Conservation (phyloP, 139 green algal genomes). For the Chlorella sp. region DNA sequence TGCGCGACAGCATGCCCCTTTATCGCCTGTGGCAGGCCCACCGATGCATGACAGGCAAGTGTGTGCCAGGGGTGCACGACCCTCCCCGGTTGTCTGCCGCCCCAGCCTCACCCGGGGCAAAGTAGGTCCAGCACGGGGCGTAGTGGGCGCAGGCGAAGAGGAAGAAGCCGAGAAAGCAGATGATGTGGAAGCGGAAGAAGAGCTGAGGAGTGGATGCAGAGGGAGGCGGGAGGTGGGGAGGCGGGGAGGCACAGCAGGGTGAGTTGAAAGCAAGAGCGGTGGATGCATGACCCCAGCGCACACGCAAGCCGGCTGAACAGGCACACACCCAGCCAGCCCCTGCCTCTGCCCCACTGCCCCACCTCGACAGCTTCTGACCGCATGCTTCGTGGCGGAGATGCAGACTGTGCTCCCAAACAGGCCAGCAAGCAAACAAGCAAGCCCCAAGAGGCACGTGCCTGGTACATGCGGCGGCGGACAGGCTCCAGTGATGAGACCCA, state of each 20-base stretch:
- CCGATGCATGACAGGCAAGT: too few species aligned
- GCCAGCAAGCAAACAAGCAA: not conserved
- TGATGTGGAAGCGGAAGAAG: conserved; percentile 47
- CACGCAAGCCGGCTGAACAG: not conserved
- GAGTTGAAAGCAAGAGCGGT: too few species aligned
- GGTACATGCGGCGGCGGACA: conserved; percentile 21
- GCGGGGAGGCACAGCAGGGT: not conserved
- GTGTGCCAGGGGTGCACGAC: too few species aligned
- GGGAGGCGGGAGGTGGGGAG: not conserved
- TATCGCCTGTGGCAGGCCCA: too few species aligned
- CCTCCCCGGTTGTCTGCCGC: too few species aligned
- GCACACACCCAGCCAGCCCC: not conserved
- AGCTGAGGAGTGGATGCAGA: not conserved
- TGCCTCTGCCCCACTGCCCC: not conserved
- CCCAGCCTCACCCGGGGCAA: conserved; percentile 26
- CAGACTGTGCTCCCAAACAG: not conserved
- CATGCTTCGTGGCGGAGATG: too few species aligned
- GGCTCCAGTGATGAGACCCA: conserved; percentile 22
- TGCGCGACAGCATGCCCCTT: too few species aligned
- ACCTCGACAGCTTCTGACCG: too few species aligned
- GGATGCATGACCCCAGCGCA: not conserved
- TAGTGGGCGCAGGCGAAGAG: conserved; percentile 49
- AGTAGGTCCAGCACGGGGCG: conserved; percentile 29
- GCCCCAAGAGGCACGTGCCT: not conserved
- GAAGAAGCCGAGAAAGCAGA: conserved; percentile 51